Evolutionary conservation across 257 asterid genomes (phyloP).

Genomic region (Rauvolfia tetraphylla): DNA sequence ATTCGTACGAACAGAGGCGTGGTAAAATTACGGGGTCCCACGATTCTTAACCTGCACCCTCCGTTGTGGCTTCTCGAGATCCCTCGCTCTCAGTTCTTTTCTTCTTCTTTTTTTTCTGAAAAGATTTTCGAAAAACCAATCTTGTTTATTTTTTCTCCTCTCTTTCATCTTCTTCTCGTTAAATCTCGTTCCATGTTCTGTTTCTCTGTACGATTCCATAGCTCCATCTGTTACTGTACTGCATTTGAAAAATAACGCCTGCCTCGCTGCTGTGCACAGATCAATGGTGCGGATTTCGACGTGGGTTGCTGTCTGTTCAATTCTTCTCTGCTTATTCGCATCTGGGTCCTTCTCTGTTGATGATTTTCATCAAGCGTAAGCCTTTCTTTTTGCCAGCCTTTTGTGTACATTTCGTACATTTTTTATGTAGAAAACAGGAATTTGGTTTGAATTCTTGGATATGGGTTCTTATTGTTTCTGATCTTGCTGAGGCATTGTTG

Average conservation of each 20-base stretch:
- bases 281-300: slow-evolving; percentile 60
- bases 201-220: slow-evolving; percentile 10
- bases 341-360: slow-evolving; percentile 49
- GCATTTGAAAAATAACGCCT: slow-evolving; percentile 34
- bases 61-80: slow-evolving; percentile 41
- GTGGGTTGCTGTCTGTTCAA: slow-evolving; percentile 30
- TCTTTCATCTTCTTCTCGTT: not conserved
- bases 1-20: not conserved
- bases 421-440: not conserved
- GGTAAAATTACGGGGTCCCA: slow-evolving; percentile 18
- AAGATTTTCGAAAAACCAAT: slow-evolving; percentile 17
- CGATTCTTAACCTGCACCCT: slow-evolving; percentile 35
- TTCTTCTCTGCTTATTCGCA: slow-evolving; percentile 41
- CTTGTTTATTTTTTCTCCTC: not conserved
- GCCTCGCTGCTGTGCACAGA: slow-evolving; percentile 21
- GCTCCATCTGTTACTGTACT: slow-evolving; percentile 17
- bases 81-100: slow-evolving; percentile 5
- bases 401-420: not conserved
- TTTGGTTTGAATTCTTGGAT: slow-evolving; percentile 15
- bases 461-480: slow-evolving; percentile 9
- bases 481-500: slow-evolving; percentile 20
- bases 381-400: slow-evolving; percentile 3
- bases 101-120: slow-evolving; percentile 8
- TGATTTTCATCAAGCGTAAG: slow-evolving; percentile 84
- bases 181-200: slow-evolving; percentile 15